A percentile compares a stretch with the other conserved stretches of the same genome.
Evolutionary conservation across 2,329 filamentous ascomycete genomes (phyloP).

Genomic region (Pyricularia sp.): DNA sequence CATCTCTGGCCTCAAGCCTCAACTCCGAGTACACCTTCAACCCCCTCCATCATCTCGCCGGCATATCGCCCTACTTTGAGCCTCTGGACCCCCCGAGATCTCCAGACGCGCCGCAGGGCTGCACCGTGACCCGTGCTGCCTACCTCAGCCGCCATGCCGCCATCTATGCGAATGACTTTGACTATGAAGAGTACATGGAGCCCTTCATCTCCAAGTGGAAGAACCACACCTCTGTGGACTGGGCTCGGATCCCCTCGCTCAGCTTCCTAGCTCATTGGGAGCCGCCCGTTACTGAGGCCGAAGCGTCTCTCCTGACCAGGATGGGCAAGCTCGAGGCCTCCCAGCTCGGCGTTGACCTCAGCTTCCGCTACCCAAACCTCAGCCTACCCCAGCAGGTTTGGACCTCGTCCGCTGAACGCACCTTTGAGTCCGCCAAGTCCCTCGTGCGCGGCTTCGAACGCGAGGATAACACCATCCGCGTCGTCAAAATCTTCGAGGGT

Average conservation of each 20-base stretch:
- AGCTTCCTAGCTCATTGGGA: slow-evolving; percentile 44
- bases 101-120: slow-evolving; percentile 33
- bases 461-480: slow-evolving; percentile 37
- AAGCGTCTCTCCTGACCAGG: slow-evolving; percentile 45
- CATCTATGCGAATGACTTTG: slow-evolving; percentile 47
- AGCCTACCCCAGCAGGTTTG: slow-evolving; percentile 41
- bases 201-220: slow-evolving; percentile 44
- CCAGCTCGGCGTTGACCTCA: slow-evolving; percentile 43
- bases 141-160: slow-evolving; percentile 47
- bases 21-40: slow-evolving; percentile 38
- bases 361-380: slow-evolving; percentile 43
- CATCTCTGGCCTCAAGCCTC: slow-evolving; percentile 13
- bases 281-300: slow-evolving; percentile 41
- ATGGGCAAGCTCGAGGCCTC: slow-evolving; percentile 48
- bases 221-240: slow-evolving; percentile 41
- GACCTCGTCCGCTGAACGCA: slow-evolving; percentile 51
- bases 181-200: slow-evolving; percentile 43
- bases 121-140: slow-evolving; percentile 35
- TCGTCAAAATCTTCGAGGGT: slow-evolving; percentile 43
- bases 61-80: slow-evolving; percentile 46
- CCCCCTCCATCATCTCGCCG: slow-evolving; percentile 38
- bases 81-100: slow-evolving; percentile 33
- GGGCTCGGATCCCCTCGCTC: slow-evolving; percentile 40
- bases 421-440: slow-evolving; percentile 41
- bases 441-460: slow-evolving; percentile 44